These are phyloP conservation scores for Simplicillium sp. DNA, from an alignment of 2,329 filamentous ascomycete species.

Conservation along the genomic window DNA sequence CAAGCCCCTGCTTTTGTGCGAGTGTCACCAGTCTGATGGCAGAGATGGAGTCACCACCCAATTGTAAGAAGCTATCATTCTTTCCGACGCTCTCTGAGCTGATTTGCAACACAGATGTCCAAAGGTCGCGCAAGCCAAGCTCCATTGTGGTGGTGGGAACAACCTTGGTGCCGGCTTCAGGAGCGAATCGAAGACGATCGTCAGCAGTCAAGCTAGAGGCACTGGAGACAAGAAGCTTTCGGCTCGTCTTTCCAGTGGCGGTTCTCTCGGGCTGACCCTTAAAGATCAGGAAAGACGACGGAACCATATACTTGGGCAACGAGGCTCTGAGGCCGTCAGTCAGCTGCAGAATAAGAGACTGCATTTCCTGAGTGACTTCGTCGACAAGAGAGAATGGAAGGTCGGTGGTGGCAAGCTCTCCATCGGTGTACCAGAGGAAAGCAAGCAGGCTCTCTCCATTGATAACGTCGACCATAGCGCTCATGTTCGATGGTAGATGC, in stretches of 20 bases:
- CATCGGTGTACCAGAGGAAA: too few relatives aligned
- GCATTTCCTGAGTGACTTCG: too few relatives aligned
- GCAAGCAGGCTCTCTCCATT: neutral
- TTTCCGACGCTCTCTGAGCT: neutral
- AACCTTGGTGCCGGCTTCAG: neutral
- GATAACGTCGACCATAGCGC: neutral
- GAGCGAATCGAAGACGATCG: neutral
- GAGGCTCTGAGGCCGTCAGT: neutral
- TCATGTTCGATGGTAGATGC: neutral
- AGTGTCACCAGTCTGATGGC: neutral
- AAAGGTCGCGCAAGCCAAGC: neutral
- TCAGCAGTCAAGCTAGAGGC: too few relatives aligned
- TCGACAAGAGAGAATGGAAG: too few relatives aligned
- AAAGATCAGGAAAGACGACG: slow-evolving; percentile 40
- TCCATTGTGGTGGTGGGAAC: too few relatives aligned
- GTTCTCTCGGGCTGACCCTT: slow-evolving; percentile 17
- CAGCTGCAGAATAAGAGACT: too few relatives aligned
- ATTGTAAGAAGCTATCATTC: neutral
- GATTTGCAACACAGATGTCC: neutral
- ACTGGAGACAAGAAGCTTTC: neutral
- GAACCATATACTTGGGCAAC: neutral
- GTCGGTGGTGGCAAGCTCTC: too few relatives aligned
- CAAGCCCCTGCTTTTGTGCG: neutral
- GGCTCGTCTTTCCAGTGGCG: neutral
- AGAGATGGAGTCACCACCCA: neutral